Conservation (phyloP, 1,284 basidiomycete genomes). For the Microbotryum silenes-acaulis region DNA sequence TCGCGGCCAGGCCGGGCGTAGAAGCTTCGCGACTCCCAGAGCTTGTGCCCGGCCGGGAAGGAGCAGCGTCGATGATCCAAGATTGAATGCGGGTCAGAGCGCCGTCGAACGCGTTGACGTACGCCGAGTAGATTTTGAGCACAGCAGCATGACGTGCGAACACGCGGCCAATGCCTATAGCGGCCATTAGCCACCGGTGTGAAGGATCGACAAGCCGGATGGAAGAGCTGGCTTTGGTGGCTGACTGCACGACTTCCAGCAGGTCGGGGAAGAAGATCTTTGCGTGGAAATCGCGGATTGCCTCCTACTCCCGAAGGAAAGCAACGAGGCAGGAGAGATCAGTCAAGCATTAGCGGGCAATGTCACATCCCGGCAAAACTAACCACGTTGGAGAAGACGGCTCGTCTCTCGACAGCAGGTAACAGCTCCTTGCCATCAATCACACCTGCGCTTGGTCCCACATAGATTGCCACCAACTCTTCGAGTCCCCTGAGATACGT, state of each 20-base stretch:
- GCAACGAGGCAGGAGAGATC: constrained; percentile 8
- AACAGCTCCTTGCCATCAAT: constrained; percentile 63
- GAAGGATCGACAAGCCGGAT: not conserved
- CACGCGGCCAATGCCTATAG: constrained; percentile 76
- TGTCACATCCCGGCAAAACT: constrained; percentile 26
- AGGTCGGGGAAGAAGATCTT: constrained; percentile 85
- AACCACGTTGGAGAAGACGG: constrained; percentile 79
- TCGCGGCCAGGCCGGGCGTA: not conserved
- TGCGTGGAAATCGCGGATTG: constrained; percentile 82
- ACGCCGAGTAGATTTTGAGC: constrained; percentile 90
- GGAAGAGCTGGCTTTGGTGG: constrained; percentile 39
- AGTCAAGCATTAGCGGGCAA: constrained; percentile 33
- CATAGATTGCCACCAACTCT: constrained; percentile 91
- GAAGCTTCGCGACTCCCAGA: constrained; percentile 46
- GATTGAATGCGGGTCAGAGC: constrained; percentile 74
- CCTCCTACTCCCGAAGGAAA: constrained; percentile 47
- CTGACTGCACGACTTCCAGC: constrained; percentile 61
- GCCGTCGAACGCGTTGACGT: constrained; percentile 93
- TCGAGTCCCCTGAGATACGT: constrained; percentile 89
- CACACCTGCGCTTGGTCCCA: constrained; percentile 57
- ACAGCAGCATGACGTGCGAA: constrained; percentile 87
- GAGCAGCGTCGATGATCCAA: constrained; percentile 49
- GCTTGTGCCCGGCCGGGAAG: constrained; percentile 13
- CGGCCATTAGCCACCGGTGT: constrained; percentile 48
- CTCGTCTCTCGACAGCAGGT: constrained; percentile 75